Base-by-base conservation (phyloP, 2,329 filamentous ascomycete species). In the Magnaporthiopsis rhizophila region DNA sequence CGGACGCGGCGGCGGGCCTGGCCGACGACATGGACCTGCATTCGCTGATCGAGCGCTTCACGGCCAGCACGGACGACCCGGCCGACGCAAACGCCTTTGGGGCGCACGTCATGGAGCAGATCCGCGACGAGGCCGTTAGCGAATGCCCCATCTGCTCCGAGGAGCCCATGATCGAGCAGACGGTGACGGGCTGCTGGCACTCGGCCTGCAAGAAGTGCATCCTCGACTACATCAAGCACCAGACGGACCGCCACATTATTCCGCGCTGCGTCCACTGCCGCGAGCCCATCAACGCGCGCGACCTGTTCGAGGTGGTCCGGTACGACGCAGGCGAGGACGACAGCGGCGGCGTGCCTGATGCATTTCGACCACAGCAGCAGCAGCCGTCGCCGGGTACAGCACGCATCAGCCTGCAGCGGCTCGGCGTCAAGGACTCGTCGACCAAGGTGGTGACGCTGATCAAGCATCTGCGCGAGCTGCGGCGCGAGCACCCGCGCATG, bases 111-210 rank as follows among this genome's bases (percentile, higher is more conserved):
- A 81, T 99, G 18, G 86, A 89, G 67, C 92, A 98, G 74, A 99
- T 99, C 61, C 90, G 96, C 68, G 90, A 91, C 64, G 94, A 98
- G 71, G 88, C 90, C 0, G 86, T 89, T 65, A 89, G 89, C 66
- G 95, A 99, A 77, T 99, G 95, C 71, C 94, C 95, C 0, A 90
- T 99, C 63, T 99, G 95, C 76, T 87, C 91, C 4, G 94, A 98
- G 74, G 95, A 98, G 74, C 92, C 93, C 3, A 98, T 98, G 92
- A 85, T 91, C 57, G 90, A 97, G 64, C 94, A 96, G 72, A 89
- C 90, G 0, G 95, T 99, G 1, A 98, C 95, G 0, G 91, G 92
- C 0, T 99, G 95, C 76, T 99, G 95, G 92, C 95, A 99, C 75
- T 96, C 91, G 45, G 93, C 95, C 0, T 99, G 95, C 79, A 97